Evolutionary conservation across 75 land plant species (phyloP), one percentile per base, ranked within the genome.

Genomic region (Picea glauca): DNA sequence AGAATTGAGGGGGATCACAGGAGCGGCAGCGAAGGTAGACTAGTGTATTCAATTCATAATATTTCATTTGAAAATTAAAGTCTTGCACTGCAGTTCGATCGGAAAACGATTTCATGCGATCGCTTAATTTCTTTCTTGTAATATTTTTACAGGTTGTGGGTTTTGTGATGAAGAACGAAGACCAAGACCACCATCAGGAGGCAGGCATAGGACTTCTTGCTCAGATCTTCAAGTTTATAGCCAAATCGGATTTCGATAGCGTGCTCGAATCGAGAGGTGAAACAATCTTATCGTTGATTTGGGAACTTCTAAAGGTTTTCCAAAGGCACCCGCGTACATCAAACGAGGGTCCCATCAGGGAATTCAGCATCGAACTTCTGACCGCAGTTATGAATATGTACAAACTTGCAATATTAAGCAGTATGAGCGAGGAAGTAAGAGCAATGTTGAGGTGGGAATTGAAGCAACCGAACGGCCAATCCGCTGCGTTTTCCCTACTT

Each of bases 171-270:
- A 8, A 11, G 15, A 35, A 17, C 1, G n/a, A n/a, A n/a, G n/a
- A n/a, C n/a, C 33, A 54, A 13, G 7, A 8, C 20, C 2, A 14
- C 3, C 11, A 23, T 40, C 46, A 20, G 21, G 46, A 72, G 7
- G 74, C 57, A 20, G 30, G 23, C 40, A 21, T 30, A 5, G 93
- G 91, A 46, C 77, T 85, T 60, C 78, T 86, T 38, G 80, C 83
- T 18, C 80, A 79, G 9, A 3, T 38, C 40, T 38, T 38, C 5
- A 38, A 5, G 40, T 38, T 38, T 35, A 35, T 35, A 5, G 4
- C 2, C 2, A 5, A 38, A 38, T 40, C 82, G 26, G 79, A 80
- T 80, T 87, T 72, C 46, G 76, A 79, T 68, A 76, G 67, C 40
- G 40, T 66, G 72, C 62, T 50, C 21, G 77, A 61, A 46, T 87